These are phyloP conservation scores for Starmerella powellii DNA, from an alignment of 805 yeast species.

Conservation along the genomic window DNA sequence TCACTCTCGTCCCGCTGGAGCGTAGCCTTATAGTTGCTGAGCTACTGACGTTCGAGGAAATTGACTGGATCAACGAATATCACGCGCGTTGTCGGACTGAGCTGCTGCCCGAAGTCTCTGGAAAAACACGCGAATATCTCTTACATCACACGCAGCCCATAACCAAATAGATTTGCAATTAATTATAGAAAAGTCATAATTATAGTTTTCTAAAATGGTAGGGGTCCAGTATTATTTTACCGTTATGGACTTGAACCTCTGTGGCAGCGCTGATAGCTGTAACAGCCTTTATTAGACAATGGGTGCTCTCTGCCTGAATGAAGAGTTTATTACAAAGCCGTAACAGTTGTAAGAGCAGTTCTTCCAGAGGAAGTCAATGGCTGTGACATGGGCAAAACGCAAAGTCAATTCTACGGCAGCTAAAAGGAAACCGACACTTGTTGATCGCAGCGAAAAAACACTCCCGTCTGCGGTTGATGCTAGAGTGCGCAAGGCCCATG, in stretches of 20 bases:
- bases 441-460: too few relatives aligned
- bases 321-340: too few relatives aligned
- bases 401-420: not conserved
- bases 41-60: conserved; percentile 50
- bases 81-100: conserved; percentile 46
- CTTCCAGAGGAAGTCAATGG: not conserved
- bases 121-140: conserved; percentile 59
- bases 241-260: too few relatives aligned
- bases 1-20: conserved; percentile 78
- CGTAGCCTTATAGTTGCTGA: conserved; percentile 51
- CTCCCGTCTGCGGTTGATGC: too few relatives aligned
- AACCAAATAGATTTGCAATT: not conserved
- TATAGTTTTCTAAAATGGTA: too few relatives aligned
- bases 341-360: too few relatives aligned
- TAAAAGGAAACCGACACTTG: not conserved
- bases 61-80: conserved; percentile 54
- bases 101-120: conserved; percentile 40
- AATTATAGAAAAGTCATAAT: too few relatives aligned
- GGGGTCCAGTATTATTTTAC: too few relatives aligned
- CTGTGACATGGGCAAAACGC: not conserved
- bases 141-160: conserved; percentile 12
- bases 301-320: too few relatives aligned
- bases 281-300: too few relatives aligned
- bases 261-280: too few relatives aligned
- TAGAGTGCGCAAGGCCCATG: too few relatives aligned